Conservation (phyloP, 2,329 filamentous ascomycete genomes). For the Aspergillus texensis region DNA sequence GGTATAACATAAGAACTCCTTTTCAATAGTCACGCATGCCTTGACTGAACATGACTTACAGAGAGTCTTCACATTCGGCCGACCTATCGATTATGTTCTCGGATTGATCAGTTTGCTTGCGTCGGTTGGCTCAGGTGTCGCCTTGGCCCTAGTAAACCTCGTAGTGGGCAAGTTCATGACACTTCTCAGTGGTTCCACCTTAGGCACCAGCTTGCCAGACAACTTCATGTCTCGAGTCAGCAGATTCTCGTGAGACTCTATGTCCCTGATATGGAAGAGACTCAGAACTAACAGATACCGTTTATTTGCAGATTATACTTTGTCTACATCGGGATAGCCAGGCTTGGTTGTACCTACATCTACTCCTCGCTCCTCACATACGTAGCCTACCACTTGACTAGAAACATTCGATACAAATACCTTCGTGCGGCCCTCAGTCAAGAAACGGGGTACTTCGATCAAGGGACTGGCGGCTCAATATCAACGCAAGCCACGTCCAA, state of each 20-base stretch:
- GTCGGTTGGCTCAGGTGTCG: conserved; percentile 29
- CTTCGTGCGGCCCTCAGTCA: conserved; percentile 30
- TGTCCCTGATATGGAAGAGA: neutral
- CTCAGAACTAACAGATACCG: conserved; percentile 4
- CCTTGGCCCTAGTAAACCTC: conserved; percentile 41
- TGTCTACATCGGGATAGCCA: conserved; percentile 40
- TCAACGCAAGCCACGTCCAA: conserved; percentile 35
- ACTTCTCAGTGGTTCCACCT: conserved; percentile 30
- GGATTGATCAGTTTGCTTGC: conserved; percentile 6
- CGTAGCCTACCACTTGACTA: conserved; percentile 13
- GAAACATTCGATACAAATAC: conserved; percentile 19
- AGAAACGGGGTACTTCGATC: conserved; percentile 35
- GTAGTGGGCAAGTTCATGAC: conserved; percentile 38
- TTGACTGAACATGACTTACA: neutral
- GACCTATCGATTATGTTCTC: neutral
- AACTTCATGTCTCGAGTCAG: conserved; percentile 21
- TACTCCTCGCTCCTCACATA: conserved; percentile 24
- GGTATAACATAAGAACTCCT: neutral
- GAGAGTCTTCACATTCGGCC: conserved; percentile 14
- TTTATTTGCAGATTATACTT: conserved; percentile 32
- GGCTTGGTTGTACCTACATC: conserved; percentile 36
- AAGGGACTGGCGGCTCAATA: conserved; percentile 28
- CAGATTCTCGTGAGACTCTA: conserved; percentile 10
- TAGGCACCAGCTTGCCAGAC: conserved; percentile 14
- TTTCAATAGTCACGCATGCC: neutral